Evolutionary conservation across 1,284 basidiomycete species (phyloP).

Genomic region (Volvariella volvacea): DNA sequence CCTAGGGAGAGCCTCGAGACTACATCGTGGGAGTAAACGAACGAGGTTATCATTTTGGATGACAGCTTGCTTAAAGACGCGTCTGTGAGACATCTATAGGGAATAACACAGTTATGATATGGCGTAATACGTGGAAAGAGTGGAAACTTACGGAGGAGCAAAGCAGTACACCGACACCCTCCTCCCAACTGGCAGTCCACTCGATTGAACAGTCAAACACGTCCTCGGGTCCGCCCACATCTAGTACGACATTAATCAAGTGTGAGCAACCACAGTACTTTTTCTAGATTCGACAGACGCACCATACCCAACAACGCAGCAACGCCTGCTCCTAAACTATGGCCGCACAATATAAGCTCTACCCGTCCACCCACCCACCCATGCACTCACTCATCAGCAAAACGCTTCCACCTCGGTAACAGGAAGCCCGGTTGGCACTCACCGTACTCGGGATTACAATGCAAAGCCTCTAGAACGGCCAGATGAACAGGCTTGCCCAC

Average conservation of each 20-base stretch:
- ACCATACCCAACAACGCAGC: slow-evolving; percentile 72
- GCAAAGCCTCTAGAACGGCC: slow-evolving; percentile 65
- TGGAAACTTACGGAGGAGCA: slow-evolving; percentile 61
- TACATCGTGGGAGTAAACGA: slow-evolving; percentile 78
- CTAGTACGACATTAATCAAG: slow-evolving; percentile 27
- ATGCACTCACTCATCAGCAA: too few species aligned
- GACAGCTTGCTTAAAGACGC: slow-evolving; percentile 48
- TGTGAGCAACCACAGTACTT: neutral
- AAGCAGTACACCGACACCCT: slow-evolving; percentile 74
- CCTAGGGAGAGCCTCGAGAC: slow-evolving; percentile 76
- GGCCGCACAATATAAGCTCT: slow-evolving; percentile 77
- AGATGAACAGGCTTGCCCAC: slow-evolving; percentile 72
- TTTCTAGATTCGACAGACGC: slow-evolving; percentile 18
- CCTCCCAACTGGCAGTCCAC: slow-evolving; percentile 63
- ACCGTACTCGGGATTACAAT: slow-evolving; percentile 68
- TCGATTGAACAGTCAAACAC: slow-evolving; percentile 63
- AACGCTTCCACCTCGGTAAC: too few species aligned
- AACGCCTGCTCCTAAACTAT: slow-evolving; percentile 86
- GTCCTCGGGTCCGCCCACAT: slow-evolving; percentile 81
- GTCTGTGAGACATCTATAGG: slow-evolving; percentile 50
- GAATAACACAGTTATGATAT: neutral
- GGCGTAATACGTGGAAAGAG: slow-evolving; percentile 4
- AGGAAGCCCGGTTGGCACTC: too few species aligned
- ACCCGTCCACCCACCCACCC: too few species aligned
- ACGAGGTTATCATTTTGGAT: slow-evolving; percentile 61